These are phyloP conservation scores for Puccinellia tenuiflora DNA, from an alignment of 176 grass and related monocot species.

Conservation along the genomic window DNA sequence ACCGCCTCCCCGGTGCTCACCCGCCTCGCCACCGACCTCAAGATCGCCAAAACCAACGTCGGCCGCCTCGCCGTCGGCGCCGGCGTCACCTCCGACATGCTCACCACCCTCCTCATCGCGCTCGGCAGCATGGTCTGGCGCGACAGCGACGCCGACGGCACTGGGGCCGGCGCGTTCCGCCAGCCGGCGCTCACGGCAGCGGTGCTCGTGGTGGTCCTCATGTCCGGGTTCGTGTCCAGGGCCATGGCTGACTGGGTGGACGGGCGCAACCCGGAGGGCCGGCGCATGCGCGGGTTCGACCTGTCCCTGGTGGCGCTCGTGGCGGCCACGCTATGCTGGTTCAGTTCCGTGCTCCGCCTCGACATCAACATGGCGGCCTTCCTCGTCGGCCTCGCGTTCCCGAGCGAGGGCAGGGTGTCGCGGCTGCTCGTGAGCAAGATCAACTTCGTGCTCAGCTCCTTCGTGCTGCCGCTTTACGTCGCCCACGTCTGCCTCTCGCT, in stretches of 20 bases:
- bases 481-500: conserved; percentile 47
- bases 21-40: conserved; percentile 67
- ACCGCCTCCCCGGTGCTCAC: conserved; percentile 63
- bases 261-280: conserved; percentile 56
- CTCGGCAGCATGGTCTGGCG: conserved; percentile 57
- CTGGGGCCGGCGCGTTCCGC: background rate
- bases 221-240: conserved; percentile 31
- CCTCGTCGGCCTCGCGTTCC: conserved; percentile 63
- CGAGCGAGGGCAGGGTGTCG: conserved; percentile 49
- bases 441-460: conserved; percentile 61
- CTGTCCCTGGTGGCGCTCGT: conserved; percentile 26
- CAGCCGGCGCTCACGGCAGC: conserved; percentile 29
- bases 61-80: conserved; percentile 57
- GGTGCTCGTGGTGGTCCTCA: conserved; percentile 11
- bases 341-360: conserved; percentile 34
- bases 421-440: conserved; percentile 63
- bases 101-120: conserved; percentile 52
- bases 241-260: conserved; percentile 57
- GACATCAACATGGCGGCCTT: conserved; percentile 63
- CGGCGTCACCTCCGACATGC: conserved; percentile 59
- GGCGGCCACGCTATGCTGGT: conserved; percentile 35
- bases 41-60: conserved; percentile 64
- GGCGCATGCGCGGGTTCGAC: conserved; percentile 57
- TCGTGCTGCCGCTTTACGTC: conserved; percentile 60
- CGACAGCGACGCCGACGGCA: conserved; percentile 15